Percentiles rank a stretch among this genome's conserved stretches.
Evolutionary conservation across 164 flowering plant genomes (phyloP).

Genomic region (Vitis amurensis): DNA sequence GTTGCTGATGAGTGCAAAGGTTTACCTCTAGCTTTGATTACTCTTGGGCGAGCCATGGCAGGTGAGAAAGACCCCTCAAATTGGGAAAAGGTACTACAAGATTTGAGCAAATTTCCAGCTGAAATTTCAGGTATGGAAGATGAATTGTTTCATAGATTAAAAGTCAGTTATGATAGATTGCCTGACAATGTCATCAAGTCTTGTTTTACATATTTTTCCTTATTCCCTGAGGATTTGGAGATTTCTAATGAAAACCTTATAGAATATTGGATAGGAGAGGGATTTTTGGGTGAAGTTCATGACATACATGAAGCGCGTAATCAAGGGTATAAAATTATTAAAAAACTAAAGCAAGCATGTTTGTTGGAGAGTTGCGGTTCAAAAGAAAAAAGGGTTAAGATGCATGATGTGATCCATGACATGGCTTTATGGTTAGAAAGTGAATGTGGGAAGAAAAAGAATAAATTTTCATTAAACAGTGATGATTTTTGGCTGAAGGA

Average conservation of each 20-base stretch:
- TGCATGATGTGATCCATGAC: constrained; percentile 18
- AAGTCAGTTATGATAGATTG: constrained; percentile 16
- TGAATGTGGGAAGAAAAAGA: neutral
- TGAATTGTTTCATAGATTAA: neutral
- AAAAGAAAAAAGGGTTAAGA: neutral
- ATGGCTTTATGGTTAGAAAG: constrained; percentile 11
- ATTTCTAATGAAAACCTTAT: neutral
- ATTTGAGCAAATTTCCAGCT: neutral
- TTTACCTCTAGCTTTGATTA: constrained; percentile 18
- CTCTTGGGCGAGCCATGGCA: constrained; percentile 13
- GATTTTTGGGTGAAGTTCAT: constrained; percentile 9
- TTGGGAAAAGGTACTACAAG: constrained; percentile 8
- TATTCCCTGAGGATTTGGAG: constrained; percentile 8
- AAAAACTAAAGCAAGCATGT: neutral
- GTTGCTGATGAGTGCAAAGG: constrained; percentile 15
- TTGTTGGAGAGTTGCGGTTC: neutral
- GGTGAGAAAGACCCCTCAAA: constrained; percentile 8
- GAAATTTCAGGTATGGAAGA: constrained; percentile 12
- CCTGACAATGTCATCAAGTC: neutral
- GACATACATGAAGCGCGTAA: neutral
- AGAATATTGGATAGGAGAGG: constrained; percentile 20
- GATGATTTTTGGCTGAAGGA: neutral
- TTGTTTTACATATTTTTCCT: constrained; percentile 14
- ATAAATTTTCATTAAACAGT: too few relatives aligned
- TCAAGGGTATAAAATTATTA: constrained; percentile 7